Base-by-base conservation (phyloP, 2,329 filamentous ascomycete species). In the Botrytis tulipae region DNA sequence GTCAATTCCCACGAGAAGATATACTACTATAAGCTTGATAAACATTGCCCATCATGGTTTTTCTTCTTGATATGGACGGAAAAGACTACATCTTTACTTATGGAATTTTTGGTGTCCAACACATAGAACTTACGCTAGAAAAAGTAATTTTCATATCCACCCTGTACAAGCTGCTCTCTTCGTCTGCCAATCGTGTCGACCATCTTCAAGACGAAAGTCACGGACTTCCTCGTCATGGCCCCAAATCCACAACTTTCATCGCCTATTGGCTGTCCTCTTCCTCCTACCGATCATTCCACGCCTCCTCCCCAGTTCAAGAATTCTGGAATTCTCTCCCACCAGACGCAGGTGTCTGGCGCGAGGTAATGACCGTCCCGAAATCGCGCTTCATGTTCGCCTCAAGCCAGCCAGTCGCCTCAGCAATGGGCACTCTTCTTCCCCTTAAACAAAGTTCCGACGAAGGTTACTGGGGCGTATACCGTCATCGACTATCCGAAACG, bases 201-300 rank as follows among this genome's bases (percentile, higher is more conserved):
- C 69, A 66, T 42, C 71, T 76, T 10, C 59, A 72, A 44, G 65
- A 70, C 51, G 66, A 76, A 57, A 73, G 42, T 42, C 71, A 73
- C 62, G 74, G 74, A 35, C 54, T 70, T 22, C 48, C 63, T 66
- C 60, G 59, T n/a, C 59, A 68, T 6, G 37, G 60, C 0, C 74
- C 73, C 54, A 69, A 70, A 40, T 67, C 73, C 3, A 70, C 71
- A 14, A 74, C 72, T 4, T 74, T 76, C 12, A 48, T 78, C 61
- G 77, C 75, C 7, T 76, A 76, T 25, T 76, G 75, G 75, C 22
- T 74, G 4, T 51, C 37, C 22, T 71, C 69, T 0, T 74, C 78
- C 25, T 78, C 79, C 18, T 74, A 77, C 40, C 78, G 79, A 78
- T 82, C 29, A 46, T 79, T 8, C 62, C 60, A 51, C 25, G 60